Evolutionary conservation across 495 filamentous ascomycete genomes (phyloP).

Genomic region (Niebla homalea): DNA sequence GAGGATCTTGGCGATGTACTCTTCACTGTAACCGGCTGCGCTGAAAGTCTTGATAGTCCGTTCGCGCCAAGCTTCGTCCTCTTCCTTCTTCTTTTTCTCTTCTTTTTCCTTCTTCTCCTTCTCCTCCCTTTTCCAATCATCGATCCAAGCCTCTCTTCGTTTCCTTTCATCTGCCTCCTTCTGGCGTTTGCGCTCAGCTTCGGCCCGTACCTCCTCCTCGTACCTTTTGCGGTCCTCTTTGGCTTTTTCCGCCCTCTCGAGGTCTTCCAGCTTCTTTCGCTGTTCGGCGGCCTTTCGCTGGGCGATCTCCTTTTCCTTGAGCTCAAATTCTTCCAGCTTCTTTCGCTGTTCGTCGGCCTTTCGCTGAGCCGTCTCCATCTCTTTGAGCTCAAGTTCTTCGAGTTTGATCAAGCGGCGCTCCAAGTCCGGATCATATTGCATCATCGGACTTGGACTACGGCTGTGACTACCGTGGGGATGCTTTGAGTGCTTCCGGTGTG

Average conservation of each 20-base stretch:
- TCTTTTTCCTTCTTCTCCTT: constrained; percentile 14
- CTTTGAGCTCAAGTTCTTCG: constrained; percentile 14
- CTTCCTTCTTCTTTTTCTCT: constrained; percentile 15
- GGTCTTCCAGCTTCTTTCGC: constrained; percentile 2
- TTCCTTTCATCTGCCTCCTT: constrained; percentile 3
- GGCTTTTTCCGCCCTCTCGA: constrained; percentile 9
- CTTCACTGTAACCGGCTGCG: constrained; percentile 12
- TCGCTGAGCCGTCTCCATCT: constrained; percentile 4
- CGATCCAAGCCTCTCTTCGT: constrained; percentile 5
- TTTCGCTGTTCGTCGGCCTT: constrained; percentile 12
- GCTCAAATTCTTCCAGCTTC: constrained; percentile 3
- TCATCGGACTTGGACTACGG: constrained; percentile 8
- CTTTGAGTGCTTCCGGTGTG: too few relatives aligned
- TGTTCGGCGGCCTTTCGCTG: constrained; percentile 11
- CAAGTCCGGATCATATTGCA: constrained; percentile 7
- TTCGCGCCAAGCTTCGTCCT: constrained; percentile 9
- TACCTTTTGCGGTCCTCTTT: constrained; percentile 14
- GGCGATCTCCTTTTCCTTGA: constrained; percentile 8
- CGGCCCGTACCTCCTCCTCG: constrained; percentile 9
- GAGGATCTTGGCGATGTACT: constrained; percentile 12
- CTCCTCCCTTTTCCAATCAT: constrained; percentile 11
- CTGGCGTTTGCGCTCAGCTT: constrained; percentile 2
- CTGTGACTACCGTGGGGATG: neutral
- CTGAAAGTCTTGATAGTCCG: constrained; percentile 9
- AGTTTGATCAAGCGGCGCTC: constrained; percentile 11